A percentile compares a stretch with the other conserved stretches of the same genome.
These are phyloP conservation scores for Colletotrichum chrysophilum DNA, from an alignment of 2,329 filamentous ascomycete species.

Conservation along the genomic window DNA sequence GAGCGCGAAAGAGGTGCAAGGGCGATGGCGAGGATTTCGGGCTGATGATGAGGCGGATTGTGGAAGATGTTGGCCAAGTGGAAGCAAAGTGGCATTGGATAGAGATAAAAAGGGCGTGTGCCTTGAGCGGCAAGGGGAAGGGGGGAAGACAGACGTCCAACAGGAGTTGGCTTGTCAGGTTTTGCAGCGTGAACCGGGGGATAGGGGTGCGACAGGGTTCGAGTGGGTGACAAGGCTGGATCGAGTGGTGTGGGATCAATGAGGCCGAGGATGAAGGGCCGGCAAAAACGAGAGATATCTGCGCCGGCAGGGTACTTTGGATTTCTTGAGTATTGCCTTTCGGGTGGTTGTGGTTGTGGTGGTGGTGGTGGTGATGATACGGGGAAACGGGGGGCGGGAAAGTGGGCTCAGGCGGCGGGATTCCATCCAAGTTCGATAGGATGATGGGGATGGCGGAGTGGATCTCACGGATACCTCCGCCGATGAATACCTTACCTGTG, in stretches of 20 bases:
- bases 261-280: neutral
- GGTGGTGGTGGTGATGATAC: neutral
- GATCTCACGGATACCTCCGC: neutral
- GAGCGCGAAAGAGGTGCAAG: neutral
- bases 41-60: neutral
- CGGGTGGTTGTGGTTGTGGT: neutral
- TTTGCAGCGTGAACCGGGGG: neutral
- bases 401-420: neutral
- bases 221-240: neutral
- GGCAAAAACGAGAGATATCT: constrained; percentile 3
- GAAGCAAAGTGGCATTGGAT: neutral
- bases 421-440: neutral
- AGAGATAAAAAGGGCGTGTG: neutral
- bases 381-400: constrained; percentile 8
- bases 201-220: neutral
- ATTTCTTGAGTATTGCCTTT: neutral
- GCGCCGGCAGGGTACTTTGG: neutral
- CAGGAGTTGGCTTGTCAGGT: neutral
- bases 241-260: neutral
- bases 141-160: neutral
- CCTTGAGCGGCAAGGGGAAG: neutral
- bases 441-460: neutral
- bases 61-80: neutral
- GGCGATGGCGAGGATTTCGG: neutral
- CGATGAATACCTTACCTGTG: neutral